Evolutionary conservation across 805 yeast species (phyloP), one percentile per base, ranked within the genome.

Genomic region (Starmerella apis): DNA sequence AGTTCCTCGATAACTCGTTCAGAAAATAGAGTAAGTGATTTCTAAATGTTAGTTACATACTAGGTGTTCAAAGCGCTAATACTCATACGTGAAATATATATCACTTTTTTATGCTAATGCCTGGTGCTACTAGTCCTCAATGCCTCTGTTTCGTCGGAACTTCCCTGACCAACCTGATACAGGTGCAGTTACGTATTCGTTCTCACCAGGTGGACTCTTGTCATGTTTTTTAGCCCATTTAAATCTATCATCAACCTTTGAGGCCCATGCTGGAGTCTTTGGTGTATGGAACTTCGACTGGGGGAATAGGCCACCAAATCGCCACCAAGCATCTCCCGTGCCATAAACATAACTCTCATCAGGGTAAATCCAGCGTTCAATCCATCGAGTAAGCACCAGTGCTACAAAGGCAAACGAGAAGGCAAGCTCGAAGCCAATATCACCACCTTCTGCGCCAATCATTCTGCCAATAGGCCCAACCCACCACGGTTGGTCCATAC

Each of bases 401-500:
- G 75, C 80, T 49, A 84, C 62, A 56, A 81, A 79, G 11, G 90
- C 69, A 61, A 85, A 84, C 8, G 71, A 75, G 49, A 75, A 74
- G 38, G 81, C 85, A 52, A 87, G 70, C 70, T 83, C 92, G 63
- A 84, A 85, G 31, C 94, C 96, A 62, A 87, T 74, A 65, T 86
- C 96, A 53, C 90, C 96, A 59, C 94, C 94, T 38, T 57, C 63
- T 38, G 39, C 51, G 57, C 90, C 92, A 61, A 84, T 80, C 56
- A 67, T 56, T 32, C 61, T 63, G 36, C 79, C 87, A 59, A 85
- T 61, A 41, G 76, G 81, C 60, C 96, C 95, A 16, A 64, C 64
- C 71, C 81, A 88, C 86, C 94, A 88, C 4, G 76, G 75, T 70
- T 86, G 95, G 63, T 73, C 71, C 94, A 88, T 86, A 58, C 96